These are phyloP conservation scores for Entomortierella chlamydospora DNA, from an alignment of 192 early-diverging fungal genomes.

Conservation along the genomic window DNA sequence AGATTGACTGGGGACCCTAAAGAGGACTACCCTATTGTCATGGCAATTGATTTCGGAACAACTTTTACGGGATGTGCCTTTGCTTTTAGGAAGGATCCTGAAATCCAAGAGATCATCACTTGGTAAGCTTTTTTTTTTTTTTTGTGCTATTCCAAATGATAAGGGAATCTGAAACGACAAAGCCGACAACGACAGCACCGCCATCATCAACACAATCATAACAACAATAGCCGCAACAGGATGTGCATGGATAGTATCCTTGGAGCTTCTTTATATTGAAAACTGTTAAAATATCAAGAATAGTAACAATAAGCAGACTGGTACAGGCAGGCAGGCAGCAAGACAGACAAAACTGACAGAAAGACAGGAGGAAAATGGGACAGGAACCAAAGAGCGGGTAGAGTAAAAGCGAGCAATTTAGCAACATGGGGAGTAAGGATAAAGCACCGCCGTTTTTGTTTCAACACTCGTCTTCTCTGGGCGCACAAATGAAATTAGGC, in stretches of 20 bases:
- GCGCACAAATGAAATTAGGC: background rate
- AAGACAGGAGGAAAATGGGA: no score
- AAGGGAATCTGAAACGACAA: no score
- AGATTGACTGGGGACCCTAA: conserved; percentile 48
- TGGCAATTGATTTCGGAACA: conserved; percentile 60
- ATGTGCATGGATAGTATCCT: no score
- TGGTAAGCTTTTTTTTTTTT: conserved; percentile 45
- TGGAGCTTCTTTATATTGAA: background rate
- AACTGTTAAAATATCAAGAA: background rate
- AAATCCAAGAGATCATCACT: conserved; percentile 61
- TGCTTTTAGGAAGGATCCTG: conserved; percentile 59
- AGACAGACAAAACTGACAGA: no score
- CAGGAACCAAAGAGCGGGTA: no score
- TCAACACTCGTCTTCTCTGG: background rate
- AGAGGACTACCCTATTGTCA: conserved; percentile 57
- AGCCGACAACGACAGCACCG: no score
- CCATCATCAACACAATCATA: no score
- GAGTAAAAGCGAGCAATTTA: no score
- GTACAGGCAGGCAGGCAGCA: no score
- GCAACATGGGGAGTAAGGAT: no score
- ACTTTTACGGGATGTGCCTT: conserved; percentile 64
- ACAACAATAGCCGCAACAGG: no score
- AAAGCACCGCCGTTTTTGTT: no score
- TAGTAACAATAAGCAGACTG: background rate
- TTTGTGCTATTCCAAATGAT: background rate